phyloP scores from a whole-genome alignment of 345 rosid species.

The Corymbia maculata region DNA sequence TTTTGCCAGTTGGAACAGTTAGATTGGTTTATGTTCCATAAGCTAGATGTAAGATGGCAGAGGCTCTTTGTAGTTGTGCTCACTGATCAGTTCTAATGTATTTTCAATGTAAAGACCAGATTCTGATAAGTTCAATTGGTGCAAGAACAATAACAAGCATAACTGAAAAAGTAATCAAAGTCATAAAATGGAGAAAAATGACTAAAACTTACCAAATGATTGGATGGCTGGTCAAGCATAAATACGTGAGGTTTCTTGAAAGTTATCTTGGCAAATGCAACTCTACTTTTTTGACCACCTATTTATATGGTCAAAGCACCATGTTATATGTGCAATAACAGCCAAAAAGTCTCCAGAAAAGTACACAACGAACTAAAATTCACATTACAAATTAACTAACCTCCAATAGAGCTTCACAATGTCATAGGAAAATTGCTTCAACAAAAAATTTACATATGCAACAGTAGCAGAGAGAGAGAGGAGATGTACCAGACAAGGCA shows the following conservation, averaged over 20 bases:
- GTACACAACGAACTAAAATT: neutral
- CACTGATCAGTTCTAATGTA: neutral
- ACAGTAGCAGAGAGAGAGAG: neutral
- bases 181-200: neutral
- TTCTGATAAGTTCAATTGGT: neutral
- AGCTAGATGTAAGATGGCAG: neutral
- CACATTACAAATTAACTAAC: neutral
- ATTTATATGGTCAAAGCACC: neutral
- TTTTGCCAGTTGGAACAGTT: neutral
- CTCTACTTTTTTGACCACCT: neutral
- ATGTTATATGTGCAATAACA: neutral
- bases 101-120: neutral
- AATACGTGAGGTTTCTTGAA: neutral
- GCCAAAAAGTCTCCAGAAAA: neutral
- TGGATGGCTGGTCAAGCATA: neutral
- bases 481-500: neutral
- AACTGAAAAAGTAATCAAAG: neutral
- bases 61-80: neutral
- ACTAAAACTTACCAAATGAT: neutral
- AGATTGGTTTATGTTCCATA: neutral
- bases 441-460: neutral
- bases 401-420: neutral
- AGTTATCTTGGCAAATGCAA: neutral
- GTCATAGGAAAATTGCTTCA: neutral
- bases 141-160: neutral